Conservation (phyloP, 2,329 filamentous ascomycete genomes). For the Sarocladium kiliense region DNA sequence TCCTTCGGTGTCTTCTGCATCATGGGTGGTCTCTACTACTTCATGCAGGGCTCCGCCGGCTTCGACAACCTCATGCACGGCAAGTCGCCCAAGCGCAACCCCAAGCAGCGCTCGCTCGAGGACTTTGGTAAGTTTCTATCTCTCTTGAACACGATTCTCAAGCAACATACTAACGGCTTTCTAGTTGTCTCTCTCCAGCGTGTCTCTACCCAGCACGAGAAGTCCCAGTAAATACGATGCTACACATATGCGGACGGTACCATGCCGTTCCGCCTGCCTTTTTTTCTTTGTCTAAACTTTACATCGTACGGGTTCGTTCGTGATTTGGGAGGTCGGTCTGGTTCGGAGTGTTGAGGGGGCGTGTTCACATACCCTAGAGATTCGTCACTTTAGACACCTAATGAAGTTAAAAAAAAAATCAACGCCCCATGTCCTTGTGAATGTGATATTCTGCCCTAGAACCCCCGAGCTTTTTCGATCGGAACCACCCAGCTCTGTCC, state of each 20-base stretch:
- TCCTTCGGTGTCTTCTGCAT: conserved; percentile 85
- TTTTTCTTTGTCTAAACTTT: conserved; percentile 37
- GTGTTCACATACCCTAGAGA: conserved; percentile 32
- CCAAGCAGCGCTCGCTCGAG: conserved; percentile 80
- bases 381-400: conserved; percentile 33
- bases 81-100: conserved; percentile 74
- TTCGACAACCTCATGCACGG: conserved; percentile 95
- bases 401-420: conserved; percentile 33
- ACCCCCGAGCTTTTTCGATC: no score
- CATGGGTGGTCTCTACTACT: conserved; percentile 68
- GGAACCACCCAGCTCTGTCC: no score
- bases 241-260: conserved; percentile 31
- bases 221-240: conserved; percentile 58
- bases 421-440: background rate
- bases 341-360: conserved; percentile 27
- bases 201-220: conserved; percentile 88
- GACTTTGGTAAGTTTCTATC: conserved; percentile 70
- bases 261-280: conserved; percentile 26
- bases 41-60: conserved; percentile 72
- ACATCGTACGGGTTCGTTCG: conserved; percentile 30
- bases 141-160: background rate
- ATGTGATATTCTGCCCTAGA: background rate
- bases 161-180: conserved; percentile 42
- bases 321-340: conserved; percentile 28
- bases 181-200: conserved; percentile 82